Evolutionary conservation across 2,329 filamentous ascomycete species (phyloP), one percentile per base, ranked within the genome.

Genomic region (Aspergillus sp.): DNA sequence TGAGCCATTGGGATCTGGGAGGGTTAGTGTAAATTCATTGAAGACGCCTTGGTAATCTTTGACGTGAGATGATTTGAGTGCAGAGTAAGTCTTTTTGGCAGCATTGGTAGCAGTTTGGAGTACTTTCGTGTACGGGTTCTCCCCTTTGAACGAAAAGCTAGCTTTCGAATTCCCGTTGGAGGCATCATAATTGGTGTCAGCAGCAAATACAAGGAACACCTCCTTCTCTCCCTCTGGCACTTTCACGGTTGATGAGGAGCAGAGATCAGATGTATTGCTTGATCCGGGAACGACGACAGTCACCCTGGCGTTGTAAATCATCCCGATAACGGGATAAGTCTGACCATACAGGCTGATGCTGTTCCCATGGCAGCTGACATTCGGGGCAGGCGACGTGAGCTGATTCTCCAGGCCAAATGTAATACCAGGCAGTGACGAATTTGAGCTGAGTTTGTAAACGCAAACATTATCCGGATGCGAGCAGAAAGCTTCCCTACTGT

Each of bases 121-220:
- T 61, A 85, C 77, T 2, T 70, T 59, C 0, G 69, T 48, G 0
- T 66, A 73, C 1, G 84, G 83, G 59, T 85, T 80, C 1, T 68
- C 68, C 2, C 83, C 82, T 38, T 73, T 76, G 69, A 84, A 86
- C 0, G 80, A 81, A 67, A 78, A 85, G 10, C 72, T 67, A 59
- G 66, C 67, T 15, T 72, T 74, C 0, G 74, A 70, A 50, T 78
- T 82, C 1, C 84, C 84, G 36, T 81, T 79, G 3, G 73, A 79
- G 56, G 80, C 72, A 51, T 85, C 81, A 57, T 82, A 86, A 59
- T 85, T 76, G 1, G 69, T 67, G 6, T 71, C 76, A 1, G 76
- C 79, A 5, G 78, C 77, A 15, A 85, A 67, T 0, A 84, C 72
- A 6, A 85, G 63, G 3, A 8, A 68, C n/a, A 48, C 47, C 8